These are phyloP conservation scores for Pyricularia pennisetigena DNA, from an alignment of 2,329 filamentous ascomycete genomes.

Conservation along the genomic window DNA sequence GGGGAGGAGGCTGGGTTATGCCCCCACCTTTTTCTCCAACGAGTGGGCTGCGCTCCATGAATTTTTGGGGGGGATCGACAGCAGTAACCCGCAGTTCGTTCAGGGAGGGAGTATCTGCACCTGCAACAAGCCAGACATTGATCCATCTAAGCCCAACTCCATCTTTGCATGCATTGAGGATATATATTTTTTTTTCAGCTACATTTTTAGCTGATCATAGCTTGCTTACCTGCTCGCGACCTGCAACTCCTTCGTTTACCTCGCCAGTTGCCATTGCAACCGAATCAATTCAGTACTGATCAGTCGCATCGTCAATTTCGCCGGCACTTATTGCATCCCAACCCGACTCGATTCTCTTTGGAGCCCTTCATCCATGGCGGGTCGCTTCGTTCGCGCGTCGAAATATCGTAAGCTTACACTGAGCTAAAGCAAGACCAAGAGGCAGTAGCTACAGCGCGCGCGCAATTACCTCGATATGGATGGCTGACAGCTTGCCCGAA, in stretches of 20 bases:
- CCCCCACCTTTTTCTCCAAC: background rate
- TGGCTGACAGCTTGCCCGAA: conserved; percentile 10
- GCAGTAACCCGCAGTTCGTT: background rate
- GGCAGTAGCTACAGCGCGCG: background rate
- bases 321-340: background rate
- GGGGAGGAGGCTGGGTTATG: background rate
- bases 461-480: background rate
- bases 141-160: background rate
- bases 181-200: background rate
- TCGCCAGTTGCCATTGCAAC: background rate
- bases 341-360: background rate
- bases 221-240: background rate
- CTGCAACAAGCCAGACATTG: background rate
- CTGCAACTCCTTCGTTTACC: background rate
- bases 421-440: background rate
- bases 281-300: too few species aligned
- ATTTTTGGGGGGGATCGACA: background rate
- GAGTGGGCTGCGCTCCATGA: background rate
- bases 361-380: conserved; percentile 35
- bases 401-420: conserved; percentile 49
- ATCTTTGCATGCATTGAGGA: background rate
- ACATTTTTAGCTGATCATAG: background rate
- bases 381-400: conserved; percentile 58
- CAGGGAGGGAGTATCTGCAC: background rate
- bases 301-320: background rate